These are phyloP conservation scores for Saprolegnia parasitica DNA, from an alignment of 352 stramenopile genomes.

Conservation along the genomic window DNA sequence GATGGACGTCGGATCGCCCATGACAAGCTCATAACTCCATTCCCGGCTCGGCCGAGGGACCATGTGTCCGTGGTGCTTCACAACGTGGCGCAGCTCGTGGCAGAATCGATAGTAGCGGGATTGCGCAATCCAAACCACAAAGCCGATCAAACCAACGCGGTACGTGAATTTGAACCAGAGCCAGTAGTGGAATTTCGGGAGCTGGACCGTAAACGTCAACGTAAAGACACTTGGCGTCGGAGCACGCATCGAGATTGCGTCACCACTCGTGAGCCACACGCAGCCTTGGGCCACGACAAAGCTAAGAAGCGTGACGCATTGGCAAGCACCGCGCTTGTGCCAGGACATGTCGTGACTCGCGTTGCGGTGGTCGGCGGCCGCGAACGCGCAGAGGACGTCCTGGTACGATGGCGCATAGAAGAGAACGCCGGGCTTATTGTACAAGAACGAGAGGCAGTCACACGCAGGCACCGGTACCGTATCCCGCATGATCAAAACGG, in stretches of 20 bases:
- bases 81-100: not conserved
- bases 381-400: not conserved
- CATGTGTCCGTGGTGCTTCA: not conserved
- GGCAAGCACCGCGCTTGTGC: not conserved
- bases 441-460: not conserved
- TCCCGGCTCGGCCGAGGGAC: not conserved
- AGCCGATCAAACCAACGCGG: not conserved
- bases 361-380: not conserved
- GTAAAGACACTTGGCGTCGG: not conserved
- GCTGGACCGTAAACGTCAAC: not conserved
- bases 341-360: not conserved
- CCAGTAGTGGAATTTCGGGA: not conserved
- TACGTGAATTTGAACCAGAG: slow-evolving; percentile 1
- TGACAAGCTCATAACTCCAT: slow-evolving; percentile 1
- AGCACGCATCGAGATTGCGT: not conserved
- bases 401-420: not conserved
- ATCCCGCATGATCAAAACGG: not conserved
- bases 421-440: not conserved
- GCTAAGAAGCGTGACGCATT: not conserved
- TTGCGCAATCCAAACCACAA: not conserved
- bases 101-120: not conserved
- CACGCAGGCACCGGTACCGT: not conserved
- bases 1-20: not conserved
- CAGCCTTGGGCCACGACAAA: not conserved
- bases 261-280: not conserved